Evolutionary conservation across 768 basidiomycete genomes (phyloP).

Genomic region (Pisolithus orientalis): DNA sequence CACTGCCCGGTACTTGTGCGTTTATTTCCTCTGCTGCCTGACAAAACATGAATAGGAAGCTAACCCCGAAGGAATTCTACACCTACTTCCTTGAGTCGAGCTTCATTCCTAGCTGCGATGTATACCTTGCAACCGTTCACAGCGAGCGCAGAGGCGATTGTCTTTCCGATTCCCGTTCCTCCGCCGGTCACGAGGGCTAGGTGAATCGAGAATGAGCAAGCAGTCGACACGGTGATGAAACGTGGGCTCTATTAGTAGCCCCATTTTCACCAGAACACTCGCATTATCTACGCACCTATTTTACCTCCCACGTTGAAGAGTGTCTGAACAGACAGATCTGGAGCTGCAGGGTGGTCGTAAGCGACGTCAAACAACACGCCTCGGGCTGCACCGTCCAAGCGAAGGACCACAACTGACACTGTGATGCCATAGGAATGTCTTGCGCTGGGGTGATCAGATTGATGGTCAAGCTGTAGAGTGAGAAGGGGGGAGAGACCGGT

Average conservation of each 20-base stretch:
- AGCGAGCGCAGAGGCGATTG: conserved; percentile 78
- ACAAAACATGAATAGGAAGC: not conserved
- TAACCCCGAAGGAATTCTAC: conserved; percentile 3
- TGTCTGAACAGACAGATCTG: conserved; percentile 43
- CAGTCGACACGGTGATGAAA: not conserved
- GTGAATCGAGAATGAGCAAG: not conserved
- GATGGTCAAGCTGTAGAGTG: too few species aligned
- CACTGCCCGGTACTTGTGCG: conserved; percentile 50
- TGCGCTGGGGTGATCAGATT: too few species aligned
- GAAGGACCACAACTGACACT: not conserved
- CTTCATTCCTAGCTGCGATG: conserved; percentile 81
- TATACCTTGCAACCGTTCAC: conserved; percentile 87
- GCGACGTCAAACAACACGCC: not conserved
- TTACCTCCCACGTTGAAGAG: conserved; percentile 60
- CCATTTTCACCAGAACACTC: not conserved
- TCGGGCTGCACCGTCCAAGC: too few species aligned
- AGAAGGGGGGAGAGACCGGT: too few species aligned
- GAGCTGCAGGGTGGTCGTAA: not conserved
- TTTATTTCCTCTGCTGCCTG: conserved; percentile 57
- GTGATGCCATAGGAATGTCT: not conserved
- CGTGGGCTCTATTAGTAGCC: not conserved
- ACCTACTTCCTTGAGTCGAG: conserved; percentile 63
- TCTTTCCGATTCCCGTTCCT: conserved; percentile 75
- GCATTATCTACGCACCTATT: conserved; percentile 39
- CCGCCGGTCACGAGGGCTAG: conserved; percentile 79